Conservation (phyloP, 345 rosid genomes). For the Eucalyptus urophylla region DNA sequence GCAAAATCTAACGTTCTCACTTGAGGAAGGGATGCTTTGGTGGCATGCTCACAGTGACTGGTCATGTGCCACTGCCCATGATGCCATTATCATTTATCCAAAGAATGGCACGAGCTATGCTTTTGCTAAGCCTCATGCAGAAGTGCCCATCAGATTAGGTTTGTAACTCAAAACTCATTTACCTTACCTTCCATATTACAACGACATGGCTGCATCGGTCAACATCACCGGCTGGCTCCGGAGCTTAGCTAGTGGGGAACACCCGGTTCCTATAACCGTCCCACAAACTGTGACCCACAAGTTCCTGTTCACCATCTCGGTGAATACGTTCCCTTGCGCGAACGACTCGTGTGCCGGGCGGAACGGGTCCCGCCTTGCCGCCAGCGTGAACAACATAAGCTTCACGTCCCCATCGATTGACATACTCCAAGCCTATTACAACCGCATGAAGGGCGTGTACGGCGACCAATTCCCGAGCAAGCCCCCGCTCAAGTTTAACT, state of each 20-base stretch:
- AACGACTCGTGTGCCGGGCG: not conserved
- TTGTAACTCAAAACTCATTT: not conserved
- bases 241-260: not conserved
- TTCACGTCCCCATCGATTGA: not conserved
- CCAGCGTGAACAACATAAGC: not conserved
- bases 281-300: conserved; percentile 14
- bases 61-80: conserved; percentile 13
- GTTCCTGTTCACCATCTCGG: conserved; percentile 19
- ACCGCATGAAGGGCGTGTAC: not conserved
- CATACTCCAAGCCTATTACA: conserved; percentile 1
- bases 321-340: conserved; percentile 6
- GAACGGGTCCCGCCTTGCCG: not conserved
- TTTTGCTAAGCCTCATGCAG: conserved; percentile 5
- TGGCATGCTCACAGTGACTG: conserved; percentile 20
- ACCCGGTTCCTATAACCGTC: conserved; percentile 9
- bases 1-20: conserved; percentile 3
- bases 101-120: conserved; percentile 3
- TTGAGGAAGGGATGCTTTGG: conserved; percentile 11
- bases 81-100: conserved; percentile 16
- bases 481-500: not conserved
- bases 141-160: conserved; percentile 16
- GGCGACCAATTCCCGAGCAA: not conserved
- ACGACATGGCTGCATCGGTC: conserved; percentile 14
- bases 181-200: conserved; percentile 26
- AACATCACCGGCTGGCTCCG: conserved; percentile 2